These are phyloP conservation scores for Mycena metata DNA, from an alignment of 768 basidiomycete genomes.

Conservation along the genomic window DNA sequence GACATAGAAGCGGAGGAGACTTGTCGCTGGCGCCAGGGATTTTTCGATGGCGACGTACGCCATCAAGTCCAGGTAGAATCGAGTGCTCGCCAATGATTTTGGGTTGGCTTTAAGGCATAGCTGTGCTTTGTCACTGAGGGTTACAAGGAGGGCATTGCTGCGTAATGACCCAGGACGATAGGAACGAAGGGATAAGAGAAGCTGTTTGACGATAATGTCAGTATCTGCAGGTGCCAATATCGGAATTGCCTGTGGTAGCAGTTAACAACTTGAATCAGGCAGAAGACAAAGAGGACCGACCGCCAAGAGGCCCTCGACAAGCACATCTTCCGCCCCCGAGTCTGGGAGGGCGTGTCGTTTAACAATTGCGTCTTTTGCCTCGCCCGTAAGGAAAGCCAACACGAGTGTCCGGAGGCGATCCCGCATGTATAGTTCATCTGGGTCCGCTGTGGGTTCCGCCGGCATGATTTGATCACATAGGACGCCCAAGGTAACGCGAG, in stretches of 20 bases:
- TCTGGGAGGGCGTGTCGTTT: constrained; percentile 59
- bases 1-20: constrained; percentile 69
- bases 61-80: constrained; percentile 63
- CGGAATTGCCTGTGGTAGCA: constrained; percentile 60
- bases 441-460: constrained; percentile 61
- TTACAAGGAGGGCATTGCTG: constrained; percentile 55
- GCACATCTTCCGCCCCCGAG: constrained; percentile 60
- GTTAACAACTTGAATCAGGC: constrained; percentile 22
- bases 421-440: constrained; percentile 70
- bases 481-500: constrained; percentile 71
- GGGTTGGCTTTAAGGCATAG: constrained; percentile 33
- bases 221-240: constrained; percentile 57
- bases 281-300: constrained; percentile 50
- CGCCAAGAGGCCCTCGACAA: constrained; percentile 63
- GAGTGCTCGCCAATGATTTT: constrained; percentile 52
- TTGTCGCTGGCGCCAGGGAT: constrained; percentile 56
- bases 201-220: constrained; percentile 63
- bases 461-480: constrained; percentile 77
- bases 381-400: constrained; percentile 67
- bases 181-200: constrained; percentile 65
- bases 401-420: constrained; percentile 72
- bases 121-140: constrained; percentile 29
- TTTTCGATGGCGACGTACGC: constrained; percentile 57
- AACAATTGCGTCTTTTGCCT: constrained; percentile 62
- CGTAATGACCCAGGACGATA: constrained; percentile 53